Percentiles rank a stretch among this genome's conserved stretches.
Conservation (phyloP, 768 basidiomycete species). For the Rubroboletus satanas region DNA sequence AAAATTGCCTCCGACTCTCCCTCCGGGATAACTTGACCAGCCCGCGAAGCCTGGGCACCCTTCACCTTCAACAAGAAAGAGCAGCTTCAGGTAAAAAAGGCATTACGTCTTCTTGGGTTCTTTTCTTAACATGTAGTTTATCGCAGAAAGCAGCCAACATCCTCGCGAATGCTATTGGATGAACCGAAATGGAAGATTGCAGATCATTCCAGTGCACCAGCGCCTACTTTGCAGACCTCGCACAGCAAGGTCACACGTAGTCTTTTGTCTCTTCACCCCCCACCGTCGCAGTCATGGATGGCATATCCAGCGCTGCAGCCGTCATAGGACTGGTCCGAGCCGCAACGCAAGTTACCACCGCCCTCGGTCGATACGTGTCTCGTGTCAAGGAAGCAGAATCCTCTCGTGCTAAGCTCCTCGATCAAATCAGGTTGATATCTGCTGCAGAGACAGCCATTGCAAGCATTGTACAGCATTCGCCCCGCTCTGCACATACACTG, state of each 20-base stretch:
- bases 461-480: not conserved
- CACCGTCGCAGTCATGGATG: not conserved
- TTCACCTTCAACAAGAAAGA: too few species aligned
- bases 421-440: not conserved
- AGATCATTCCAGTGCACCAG: not conserved
- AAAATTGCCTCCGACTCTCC: too few species aligned
- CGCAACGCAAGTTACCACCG: not conserved
- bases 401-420: not conserved
- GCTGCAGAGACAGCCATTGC: not conserved
- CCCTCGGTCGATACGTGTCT: not conserved
- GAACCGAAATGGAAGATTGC: not conserved
- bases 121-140: too few species aligned
- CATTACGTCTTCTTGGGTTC: too few species aligned
- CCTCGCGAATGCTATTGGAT: not conserved
- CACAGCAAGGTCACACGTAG: not conserved
- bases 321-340: not conserved
- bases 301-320: not conserved
- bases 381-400: not conserved
- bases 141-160: too few species aligned
- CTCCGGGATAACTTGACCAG: too few species aligned
- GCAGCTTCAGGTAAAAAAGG: too few species aligned
- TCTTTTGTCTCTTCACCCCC: not conserved
- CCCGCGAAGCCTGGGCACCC: too few species aligned
- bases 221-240: not conserved
- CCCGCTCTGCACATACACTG: not conserved